Conservation (phyloP, 2,329 filamentous ascomycete species). For the Neonectria punicea region DNA sequence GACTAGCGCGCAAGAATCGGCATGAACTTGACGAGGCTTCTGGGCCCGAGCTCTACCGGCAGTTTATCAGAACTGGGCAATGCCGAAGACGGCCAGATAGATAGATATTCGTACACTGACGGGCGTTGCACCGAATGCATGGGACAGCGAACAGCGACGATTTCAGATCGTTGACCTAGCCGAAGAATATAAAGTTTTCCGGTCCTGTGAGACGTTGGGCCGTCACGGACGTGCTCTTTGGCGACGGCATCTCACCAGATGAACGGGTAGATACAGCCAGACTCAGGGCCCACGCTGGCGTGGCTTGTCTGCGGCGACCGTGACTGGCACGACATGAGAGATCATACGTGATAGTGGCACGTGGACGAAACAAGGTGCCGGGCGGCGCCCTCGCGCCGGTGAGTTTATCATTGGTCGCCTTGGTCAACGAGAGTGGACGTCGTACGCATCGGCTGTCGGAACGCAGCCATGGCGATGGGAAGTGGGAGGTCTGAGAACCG, state of each 20-base stretch:
- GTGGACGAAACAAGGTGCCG: slow-evolving; percentile 16
- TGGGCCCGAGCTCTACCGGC: slow-evolving; percentile 30
- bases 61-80: slow-evolving; percentile 26
- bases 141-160: neutral
- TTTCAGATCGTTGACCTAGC: slow-evolving; percentile 1
- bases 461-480: slow-evolving; percentile 4
- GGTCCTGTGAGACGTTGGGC: neutral
- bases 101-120: too few species aligned
- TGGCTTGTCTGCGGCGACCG: slow-evolving; percentile 19
- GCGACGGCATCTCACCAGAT: slow-evolving; percentile 6
- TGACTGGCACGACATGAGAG: slow-evolving; percentile 10
- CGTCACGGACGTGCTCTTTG: neutral
- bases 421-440: slow-evolving; percentile 9
- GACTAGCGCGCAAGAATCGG: slow-evolving; percentile 38
- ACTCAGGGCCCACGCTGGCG: slow-evolving; percentile 20
- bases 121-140: neutral
- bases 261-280: slow-evolving; percentile 12
- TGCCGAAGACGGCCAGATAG: neutral
- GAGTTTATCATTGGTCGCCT: slow-evolving; percentile 3
- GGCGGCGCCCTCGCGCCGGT: slow-evolving; percentile 12
- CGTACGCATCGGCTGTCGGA: slow-evolving; percentile 17
- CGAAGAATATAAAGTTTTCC: neutral
- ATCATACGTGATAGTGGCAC: slow-evolving; percentile 27
- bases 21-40: slow-evolving; percentile 21
- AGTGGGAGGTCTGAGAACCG: slow-evolving; percentile 14